These are phyloP conservation scores for Oryza meyeriana DNA, from an alignment of 176 grass and related monocot species.

Conservation along the genomic window DNA sequence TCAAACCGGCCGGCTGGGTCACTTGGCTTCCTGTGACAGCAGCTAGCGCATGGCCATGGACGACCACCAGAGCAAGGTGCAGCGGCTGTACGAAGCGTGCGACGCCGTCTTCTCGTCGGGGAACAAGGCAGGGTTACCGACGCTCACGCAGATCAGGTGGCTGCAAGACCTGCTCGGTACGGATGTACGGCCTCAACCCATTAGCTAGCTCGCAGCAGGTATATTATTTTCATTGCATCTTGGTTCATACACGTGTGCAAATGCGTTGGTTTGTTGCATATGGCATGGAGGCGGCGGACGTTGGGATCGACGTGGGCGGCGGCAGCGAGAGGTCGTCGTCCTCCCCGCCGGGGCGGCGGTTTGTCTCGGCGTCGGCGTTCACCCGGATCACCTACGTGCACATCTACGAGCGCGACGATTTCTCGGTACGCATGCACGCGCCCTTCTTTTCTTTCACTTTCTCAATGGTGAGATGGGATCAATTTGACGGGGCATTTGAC, in stretches of 20 bases:
- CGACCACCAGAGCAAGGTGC: constrained; percentile 45
- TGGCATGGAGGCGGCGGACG: constrained; percentile 33
- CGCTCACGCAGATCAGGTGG: constrained; percentile 37
- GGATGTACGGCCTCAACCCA: background rate
- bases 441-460: too few species aligned
- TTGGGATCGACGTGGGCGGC: constrained; percentile 39
- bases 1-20: too few species aligned
- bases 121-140: constrained; percentile 18
- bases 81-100: constrained; percentile 51
- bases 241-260: background rate
- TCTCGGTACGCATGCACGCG: constrained; percentile 31
- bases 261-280: background rate
- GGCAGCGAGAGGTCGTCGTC: constrained; percentile 17
- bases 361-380: constrained; percentile 28
- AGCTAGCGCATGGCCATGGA: background rate
- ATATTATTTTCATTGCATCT: background rate
- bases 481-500: background rate
- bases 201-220: background rate
- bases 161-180: constrained; percentile 49
- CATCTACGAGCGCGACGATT: constrained; percentile 52
- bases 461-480: background rate
- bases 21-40: background rate
- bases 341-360: background rate
- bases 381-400: constrained; percentile 55
- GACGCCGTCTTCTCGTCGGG: constrained; percentile 38